Evolutionary conservation across 148 eudicot species (phyloP).

Genomic region (Rhododendron mucronatum): DNA sequence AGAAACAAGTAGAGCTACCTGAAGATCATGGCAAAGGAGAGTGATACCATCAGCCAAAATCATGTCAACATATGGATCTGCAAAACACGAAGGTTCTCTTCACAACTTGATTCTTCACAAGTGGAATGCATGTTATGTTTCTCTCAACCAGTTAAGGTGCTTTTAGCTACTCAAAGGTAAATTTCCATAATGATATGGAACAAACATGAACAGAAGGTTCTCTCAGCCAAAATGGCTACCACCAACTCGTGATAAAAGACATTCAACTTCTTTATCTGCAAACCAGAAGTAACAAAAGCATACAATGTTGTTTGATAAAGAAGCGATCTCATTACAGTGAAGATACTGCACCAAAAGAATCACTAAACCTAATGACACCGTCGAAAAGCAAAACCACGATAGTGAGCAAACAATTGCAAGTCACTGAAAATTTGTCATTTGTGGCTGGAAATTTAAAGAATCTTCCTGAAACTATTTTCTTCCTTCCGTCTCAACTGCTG

Average conservation of each 20-base stretch:
- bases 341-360: background rate
- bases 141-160: background rate
- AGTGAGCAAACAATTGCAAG: background rate
- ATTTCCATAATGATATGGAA: background rate
- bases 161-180: background rate
- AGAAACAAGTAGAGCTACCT: slow-evolving; percentile 38
- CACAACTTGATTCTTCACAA: background rate
- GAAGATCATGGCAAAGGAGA: slow-evolving; percentile 73
- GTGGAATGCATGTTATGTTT: background rate
- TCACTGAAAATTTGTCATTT: background rate
- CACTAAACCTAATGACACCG: background rate
- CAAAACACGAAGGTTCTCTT: slow-evolving; percentile 5
- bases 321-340: background rate
- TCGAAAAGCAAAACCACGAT: background rate
- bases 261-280: background rate
- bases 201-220: background rate
- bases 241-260: slow-evolving; percentile 5
- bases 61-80: slow-evolving; percentile 89
- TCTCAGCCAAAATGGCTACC: background rate
- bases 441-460: background rate
- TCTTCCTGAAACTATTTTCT: background rate
- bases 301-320: background rate
- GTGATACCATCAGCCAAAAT: slow-evolving; percentile 87
- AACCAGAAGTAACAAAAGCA: background rate
- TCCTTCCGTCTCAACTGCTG: background rate